Evolutionary conservation across 768 basidiomycete genomes (phyloP).

Genomic region (Pisolithus albus): DNA sequence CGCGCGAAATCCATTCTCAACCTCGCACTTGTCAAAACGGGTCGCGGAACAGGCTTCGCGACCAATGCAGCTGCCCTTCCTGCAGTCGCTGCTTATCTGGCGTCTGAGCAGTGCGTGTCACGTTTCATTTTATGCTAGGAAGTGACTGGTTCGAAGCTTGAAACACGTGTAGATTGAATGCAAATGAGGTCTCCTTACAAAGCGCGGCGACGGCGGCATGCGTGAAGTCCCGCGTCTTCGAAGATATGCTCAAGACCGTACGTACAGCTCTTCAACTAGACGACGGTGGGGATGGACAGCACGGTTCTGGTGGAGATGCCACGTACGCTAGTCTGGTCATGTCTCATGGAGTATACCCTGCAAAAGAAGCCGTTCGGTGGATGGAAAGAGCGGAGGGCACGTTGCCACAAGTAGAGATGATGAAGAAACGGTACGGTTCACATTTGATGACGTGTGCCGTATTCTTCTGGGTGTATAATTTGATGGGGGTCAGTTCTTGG

Average conservation of each 20-base stretch:
- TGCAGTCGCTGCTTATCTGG: slow-evolving; percentile 26
- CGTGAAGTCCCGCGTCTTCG: slow-evolving; percentile 15
- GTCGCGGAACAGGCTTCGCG: slow-evolving; percentile 23
- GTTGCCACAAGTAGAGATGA: slow-evolving; percentile 7
- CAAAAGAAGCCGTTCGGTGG: slow-evolving; percentile 21
- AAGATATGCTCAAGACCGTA: slow-evolving; percentile 18
- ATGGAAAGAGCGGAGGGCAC: slow-evolving; percentile 30
- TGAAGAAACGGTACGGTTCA: slow-evolving; percentile 15
- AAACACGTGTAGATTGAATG: slow-evolving; percentile 15
- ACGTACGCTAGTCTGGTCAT: slow-evolving; percentile 29
- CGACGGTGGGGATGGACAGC: not conserved
- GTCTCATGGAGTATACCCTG: slow-evolving; percentile 15
- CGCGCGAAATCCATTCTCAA: slow-evolving; percentile 18
- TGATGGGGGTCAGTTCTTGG: slow-evolving; percentile 28
- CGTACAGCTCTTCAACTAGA: slow-evolving; percentile 10
- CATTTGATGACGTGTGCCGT: slow-evolving; percentile 30
- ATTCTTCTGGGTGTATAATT: slow-evolving; percentile 42
- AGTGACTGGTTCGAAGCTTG: not conserved
- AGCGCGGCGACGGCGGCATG: slow-evolving; percentile 21
- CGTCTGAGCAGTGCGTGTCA: slow-evolving; percentile 25
- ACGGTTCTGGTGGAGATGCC: not conserved
- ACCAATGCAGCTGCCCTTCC: slow-evolving; percentile 19
- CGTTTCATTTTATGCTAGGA: no score
- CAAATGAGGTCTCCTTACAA: slow-evolving; percentile 23
- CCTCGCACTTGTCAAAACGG: slow-evolving; percentile 18